Percentiles rank a stretch among this genome's conserved stretches.
These are phyloP conservation scores for Fusarium drepaniforme DNA, from an alignment of 2,329 filamentous ascomycete species.

Conservation along the genomic window DNA sequence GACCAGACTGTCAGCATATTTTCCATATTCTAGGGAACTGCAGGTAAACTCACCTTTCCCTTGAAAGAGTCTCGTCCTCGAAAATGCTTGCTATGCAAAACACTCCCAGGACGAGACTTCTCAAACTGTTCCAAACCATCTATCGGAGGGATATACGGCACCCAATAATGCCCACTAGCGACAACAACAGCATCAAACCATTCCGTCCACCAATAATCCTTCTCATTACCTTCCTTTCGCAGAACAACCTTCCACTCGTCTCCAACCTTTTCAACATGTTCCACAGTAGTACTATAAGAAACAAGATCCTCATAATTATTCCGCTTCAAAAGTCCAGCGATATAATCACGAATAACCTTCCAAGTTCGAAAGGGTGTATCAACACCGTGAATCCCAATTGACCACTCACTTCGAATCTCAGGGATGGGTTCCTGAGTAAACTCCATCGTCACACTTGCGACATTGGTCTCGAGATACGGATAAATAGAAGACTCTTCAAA, in stretches of 20 bases:
- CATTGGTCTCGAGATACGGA: slow-evolving; percentile 74
- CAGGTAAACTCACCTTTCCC: slow-evolving; percentile 54
- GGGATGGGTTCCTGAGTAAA: slow-evolving; percentile 70
- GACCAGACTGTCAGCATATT: not conserved
- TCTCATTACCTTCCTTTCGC: slow-evolving; percentile 48
- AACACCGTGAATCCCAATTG: slow-evolving; percentile 59
- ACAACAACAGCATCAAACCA: slow-evolving; percentile 72
- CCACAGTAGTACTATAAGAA: slow-evolving; percentile 71
- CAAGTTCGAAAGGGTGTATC: slow-evolving; percentile 74
- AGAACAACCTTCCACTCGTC: slow-evolving; percentile 67
- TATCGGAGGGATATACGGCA: slow-evolving; percentile 67
- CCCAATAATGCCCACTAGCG: slow-evolving; percentile 70
- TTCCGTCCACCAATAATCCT: slow-evolving; percentile 73
- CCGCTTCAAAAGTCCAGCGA: slow-evolving; percentile 63
- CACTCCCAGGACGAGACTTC: slow-evolving; percentile 58
- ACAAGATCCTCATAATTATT: slow-evolving; percentile 66
- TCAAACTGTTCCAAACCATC: slow-evolving; percentile 63
- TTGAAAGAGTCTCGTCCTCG: slow-evolving; percentile 59
- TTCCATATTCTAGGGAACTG: not conserved
- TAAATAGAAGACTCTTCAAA: slow-evolving; percentile 72
- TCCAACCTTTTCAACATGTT: slow-evolving; percentile 64
- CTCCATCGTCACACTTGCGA: slow-evolving; percentile 69
- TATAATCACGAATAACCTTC: slow-evolving; percentile 66
- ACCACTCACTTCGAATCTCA: slow-evolving; percentile 44
- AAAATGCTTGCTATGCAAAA: slow-evolving; percentile 68